Evolutionary conservation across 768 basidiomycete genomes (phyloP).

Genomic region (Clitopilus passeckerianus): DNA sequence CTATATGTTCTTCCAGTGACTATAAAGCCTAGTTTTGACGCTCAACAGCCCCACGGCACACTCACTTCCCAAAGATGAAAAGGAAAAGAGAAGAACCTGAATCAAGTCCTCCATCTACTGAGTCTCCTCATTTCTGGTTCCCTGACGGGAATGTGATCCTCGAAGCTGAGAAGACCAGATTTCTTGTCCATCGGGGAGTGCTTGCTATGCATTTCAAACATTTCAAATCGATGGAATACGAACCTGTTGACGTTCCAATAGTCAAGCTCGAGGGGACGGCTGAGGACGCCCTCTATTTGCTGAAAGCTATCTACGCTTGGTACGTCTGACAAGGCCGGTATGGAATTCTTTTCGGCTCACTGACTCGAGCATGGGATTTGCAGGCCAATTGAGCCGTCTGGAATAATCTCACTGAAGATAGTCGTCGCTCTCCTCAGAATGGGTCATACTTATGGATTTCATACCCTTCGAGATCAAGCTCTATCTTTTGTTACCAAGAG

Average conservation of each 20-base stretch:
- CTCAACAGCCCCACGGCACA: too few relatives aligned
- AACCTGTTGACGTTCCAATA: not conserved
- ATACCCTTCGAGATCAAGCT: too few relatives aligned
- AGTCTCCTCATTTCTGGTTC: not conserved
- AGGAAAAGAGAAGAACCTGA: not conserved
- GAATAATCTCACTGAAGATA: too few relatives aligned
- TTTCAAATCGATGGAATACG: not conserved
- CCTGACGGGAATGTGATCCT: not conserved
- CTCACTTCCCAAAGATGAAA: not conserved
- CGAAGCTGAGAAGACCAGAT: not conserved
- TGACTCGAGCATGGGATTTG: too few relatives aligned
- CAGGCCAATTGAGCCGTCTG: too few relatives aligned
- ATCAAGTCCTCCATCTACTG: not conserved
- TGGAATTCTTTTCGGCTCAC: too few relatives aligned
- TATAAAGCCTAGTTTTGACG: too few relatives aligned
- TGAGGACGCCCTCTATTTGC: not conserved
- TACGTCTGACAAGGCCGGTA: not conserved
- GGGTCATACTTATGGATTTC: too few relatives aligned
- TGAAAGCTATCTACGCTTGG: not conserved
- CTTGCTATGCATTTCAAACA: not conserved
- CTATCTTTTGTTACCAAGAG: too few relatives aligned
- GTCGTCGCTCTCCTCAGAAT: too few relatives aligned
- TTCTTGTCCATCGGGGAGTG: not conserved
- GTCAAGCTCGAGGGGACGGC: not conserved
- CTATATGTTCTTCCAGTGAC: too few relatives aligned